Evolutionary conservation across 148 eudicot genomes (phyloP).

Genomic region (Fagopyrum esculentum): DNA sequence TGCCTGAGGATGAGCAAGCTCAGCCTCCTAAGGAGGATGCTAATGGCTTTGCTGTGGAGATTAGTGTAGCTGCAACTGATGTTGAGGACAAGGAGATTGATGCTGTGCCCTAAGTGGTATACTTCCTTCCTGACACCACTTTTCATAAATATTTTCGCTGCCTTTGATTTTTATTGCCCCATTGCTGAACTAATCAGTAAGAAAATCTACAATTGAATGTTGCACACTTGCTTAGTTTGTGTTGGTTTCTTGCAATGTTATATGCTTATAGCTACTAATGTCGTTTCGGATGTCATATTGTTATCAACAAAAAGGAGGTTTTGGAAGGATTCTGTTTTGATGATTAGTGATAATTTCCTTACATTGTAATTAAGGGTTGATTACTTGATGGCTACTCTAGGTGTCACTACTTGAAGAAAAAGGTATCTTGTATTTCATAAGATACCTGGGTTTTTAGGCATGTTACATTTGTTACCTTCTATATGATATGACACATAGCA

Average conservation of each 20-base stretch:
- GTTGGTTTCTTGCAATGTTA: neutral
- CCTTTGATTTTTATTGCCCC: neutral
- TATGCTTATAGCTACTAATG: neutral
- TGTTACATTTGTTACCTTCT: neutral
- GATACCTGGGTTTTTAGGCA: neutral
- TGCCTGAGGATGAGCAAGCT: constrained; percentile 91
- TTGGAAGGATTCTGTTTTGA: neutral
- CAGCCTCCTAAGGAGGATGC: constrained; percentile 81
- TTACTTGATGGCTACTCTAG: neutral
- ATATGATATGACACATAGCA: no score
- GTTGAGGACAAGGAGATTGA: constrained; percentile 56
- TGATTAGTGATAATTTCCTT: neutral
- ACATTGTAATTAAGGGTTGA: no score
- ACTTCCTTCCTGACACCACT: neutral
- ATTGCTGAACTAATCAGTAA: neutral
- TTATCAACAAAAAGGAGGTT: neutral
- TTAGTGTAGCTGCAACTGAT: constrained; percentile 45
- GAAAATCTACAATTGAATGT: neutral
- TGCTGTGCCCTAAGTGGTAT: constrained; percentile 50
- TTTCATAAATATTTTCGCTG: neutral
- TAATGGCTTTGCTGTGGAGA: constrained; percentile 37
- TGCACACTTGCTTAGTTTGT: neutral
- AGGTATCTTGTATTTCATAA: neutral
- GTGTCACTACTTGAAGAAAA: neutral
- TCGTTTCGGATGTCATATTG: neutral